Evolutionary conservation across 2,329 filamentous ascomycete genomes (phyloP), one percentile per base, ranked within the genome.

Genomic region (Colletotrichum gigasporum): DNA sequence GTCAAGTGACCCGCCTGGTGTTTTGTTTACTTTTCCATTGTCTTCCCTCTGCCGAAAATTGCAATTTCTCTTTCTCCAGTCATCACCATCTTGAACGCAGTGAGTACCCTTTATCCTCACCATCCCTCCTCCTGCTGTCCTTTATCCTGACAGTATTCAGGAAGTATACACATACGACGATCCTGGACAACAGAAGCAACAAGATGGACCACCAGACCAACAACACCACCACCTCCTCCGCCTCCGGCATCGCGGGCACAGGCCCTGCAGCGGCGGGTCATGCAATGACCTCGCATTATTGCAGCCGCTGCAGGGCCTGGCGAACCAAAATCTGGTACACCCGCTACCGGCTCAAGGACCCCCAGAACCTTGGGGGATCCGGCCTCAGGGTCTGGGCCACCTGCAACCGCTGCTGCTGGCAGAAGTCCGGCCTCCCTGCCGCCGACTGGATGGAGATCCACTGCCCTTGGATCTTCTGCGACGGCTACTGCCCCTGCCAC

Each of bases 321-420:
- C 26, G 54, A 22, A 28, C 16, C 16, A 10, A n/a, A 6, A 20
- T 18, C 2, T 59, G 35, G 55, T 39, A 50, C 6, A 22, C 22
- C 6, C 16, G 50, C 5, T 61, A 10, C 30, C n/a, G 16, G 20
- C 7, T 11, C 4, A 22, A 18, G 1, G 39, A 61, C 39, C 39
- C 48, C 9, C n/a, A n/a, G 2, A 30, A 39, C 39, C 2, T 20
- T 10, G 28, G 16, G 10, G 16, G 24, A 9, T 0, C 5, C 5
- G 52, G 52, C 18, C 35, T 56, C 41, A 44, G 20, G 30, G 22
- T 41, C 14, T 56, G 32, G 18, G n/a, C 16, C 2, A 24, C 41
- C 3, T 62, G 51, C 20, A 62, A 62, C 51, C 58, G 37, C 14
- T 62, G 45, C 2, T 4, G 32, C 2, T 59, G 45, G 55, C 55